These are phyloP conservation scores for Globisporangium mamillatum DNA, from an alignment of 352 stramenopile genomes.

Conservation along the genomic window DNA sequence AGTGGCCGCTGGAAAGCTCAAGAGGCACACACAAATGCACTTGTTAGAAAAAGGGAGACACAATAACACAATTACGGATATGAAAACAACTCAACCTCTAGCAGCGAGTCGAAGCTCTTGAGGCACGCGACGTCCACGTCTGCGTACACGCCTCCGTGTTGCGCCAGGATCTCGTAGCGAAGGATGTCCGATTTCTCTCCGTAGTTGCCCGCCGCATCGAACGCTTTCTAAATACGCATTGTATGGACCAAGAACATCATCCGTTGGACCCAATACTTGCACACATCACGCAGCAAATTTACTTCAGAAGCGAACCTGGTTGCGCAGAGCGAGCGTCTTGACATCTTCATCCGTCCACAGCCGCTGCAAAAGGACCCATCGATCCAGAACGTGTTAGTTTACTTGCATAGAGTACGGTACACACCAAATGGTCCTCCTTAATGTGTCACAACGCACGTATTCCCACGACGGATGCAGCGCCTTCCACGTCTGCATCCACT, in stretches of 20 bases:
- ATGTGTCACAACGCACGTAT: slow-evolving; percentile 20
- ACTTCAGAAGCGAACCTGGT: slow-evolving; percentile 23
- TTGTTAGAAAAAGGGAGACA: not conserved
- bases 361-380: slow-evolving; percentile 18
- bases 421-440: not conserved
- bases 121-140: slow-evolving; percentile 73
- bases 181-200: slow-evolving; percentile 75
- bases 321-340: slow-evolving; percentile 22
- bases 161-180: slow-evolving; percentile 64
- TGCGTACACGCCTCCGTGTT: slow-evolving; percentile 60
- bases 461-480: slow-evolving; percentile 37
- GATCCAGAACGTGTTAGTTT: not conserved
- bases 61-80: not conserved
- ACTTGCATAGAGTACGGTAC: not conserved
- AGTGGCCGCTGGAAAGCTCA: slow-evolving; percentile 18
- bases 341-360: slow-evolving; percentile 54
- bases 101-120: slow-evolving; percentile 36
- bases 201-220: slow-evolving; percentile 49
- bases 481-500: slow-evolving; percentile 46
- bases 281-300: too few species aligned
- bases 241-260: not conserved
- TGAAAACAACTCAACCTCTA: slow-evolving; percentile 19
- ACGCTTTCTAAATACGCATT: slow-evolving; percentile 29
- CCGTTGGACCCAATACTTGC: not conserved
- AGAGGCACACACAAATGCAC: not conserved